Evolutionary conservation across 2,329 filamentous ascomycete genomes (phyloP), one percentile per base, ranked within the genome.

Genomic region (Fusarium ambrosium): DNA sequence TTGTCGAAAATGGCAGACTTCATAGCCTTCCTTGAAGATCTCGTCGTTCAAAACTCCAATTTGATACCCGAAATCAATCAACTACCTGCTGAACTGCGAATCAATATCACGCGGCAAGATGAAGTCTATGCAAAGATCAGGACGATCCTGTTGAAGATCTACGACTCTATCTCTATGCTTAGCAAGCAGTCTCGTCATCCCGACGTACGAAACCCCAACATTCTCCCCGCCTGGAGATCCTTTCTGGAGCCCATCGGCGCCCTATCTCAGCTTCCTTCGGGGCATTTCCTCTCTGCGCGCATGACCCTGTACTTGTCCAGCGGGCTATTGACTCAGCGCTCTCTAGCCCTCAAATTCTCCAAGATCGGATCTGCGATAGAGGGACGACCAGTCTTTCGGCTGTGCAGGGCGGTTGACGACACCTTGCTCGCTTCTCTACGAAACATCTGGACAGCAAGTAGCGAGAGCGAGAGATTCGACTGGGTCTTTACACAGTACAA

Each of bases 401-500:
- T 59, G 10, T 37, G 36, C 34, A 39, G 22, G 14, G 55, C 22
- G 2, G 13, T 59, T 10, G 55, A 59, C 6, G 55, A 59, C 20
- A 6, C 34, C 5, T 41, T 59, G 3, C 59, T 62, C 29, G 20
- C 32, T 2, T 41, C 41, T n/a, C 24, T 64, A 4, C 45, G 37
- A 6, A 34, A 4, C 8, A 62, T 63, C 7, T 67, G 65, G 58
- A n/a, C 10, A 4, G 18, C n/a, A 3, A 43, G 65, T 56, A 32
- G 29, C 3, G 55, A 45, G 18, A 37, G 6, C 4, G 58, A 67
- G 6, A 39, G 55, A n/a, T 67, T 67, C n/a, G 27, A 56, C 27
- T 67, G 65, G 59, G 65, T 58, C 6, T 67, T 67, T 27, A 36
- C 34, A n/a, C 39, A 63, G 14, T 58, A 67, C 34, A 7, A 22